Evolutionary conservation across 345 rosid species (phyloP).

Genomic region (Gossypium sturtianum): DNA sequence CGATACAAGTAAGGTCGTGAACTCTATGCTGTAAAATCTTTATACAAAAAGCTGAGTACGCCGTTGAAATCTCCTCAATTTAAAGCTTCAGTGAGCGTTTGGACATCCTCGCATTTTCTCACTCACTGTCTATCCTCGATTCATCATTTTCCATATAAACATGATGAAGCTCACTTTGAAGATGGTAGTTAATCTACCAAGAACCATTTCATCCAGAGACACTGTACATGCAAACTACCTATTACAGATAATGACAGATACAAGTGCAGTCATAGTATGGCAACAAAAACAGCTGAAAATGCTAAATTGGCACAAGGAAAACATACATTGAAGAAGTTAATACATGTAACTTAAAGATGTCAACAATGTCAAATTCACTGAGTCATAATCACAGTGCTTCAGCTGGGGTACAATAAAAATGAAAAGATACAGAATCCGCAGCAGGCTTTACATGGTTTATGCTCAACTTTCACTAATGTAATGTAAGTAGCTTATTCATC

Average conservation of each 20-base stretch:
- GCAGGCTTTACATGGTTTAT: slow-evolving; percentile 11
- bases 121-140: neutral
- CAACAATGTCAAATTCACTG: neutral
- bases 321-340: neutral
- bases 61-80: neutral
- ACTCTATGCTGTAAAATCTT: neutral
- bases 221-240: neutral
- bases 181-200: neutral
- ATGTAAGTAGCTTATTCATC: slow-evolving; percentile 50
- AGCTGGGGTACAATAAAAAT: neutral
- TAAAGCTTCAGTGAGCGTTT: neutral
- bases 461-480: slow-evolving; percentile 8
- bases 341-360: neutral
- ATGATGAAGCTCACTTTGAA: neutral
- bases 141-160: neutral
- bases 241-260: neutral
- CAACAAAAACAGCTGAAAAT: neutral
- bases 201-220: neutral
- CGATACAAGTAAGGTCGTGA: neutral
- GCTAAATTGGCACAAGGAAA: neutral
- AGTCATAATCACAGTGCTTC: neutral
- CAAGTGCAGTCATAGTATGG: neutral
- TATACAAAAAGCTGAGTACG: neutral
- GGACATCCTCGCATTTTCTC: neutral
- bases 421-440: slow-evolving; percentile 1